Base-by-base conservation (phyloP, 2,329 filamentous ascomycete genomes). In the Epichloe hybrida region DNA sequence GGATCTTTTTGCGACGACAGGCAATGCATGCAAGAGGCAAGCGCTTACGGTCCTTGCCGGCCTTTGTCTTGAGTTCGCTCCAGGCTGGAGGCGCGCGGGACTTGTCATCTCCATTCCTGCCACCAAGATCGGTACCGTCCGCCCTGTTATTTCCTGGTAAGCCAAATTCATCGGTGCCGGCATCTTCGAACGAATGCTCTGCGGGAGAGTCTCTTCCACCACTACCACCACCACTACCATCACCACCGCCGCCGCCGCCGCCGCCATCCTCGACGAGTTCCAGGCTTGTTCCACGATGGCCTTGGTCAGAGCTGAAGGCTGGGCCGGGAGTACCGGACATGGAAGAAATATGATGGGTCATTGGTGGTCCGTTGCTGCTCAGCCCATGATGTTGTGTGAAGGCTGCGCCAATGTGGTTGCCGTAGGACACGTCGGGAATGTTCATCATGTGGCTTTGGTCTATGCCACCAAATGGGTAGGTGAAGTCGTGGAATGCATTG, bases 1-100 rank as follows among this genome's bases (percentile, higher is more conserved):
- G 83, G 56, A 98, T 97, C 73, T 98, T 98, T 72, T 98, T 98
- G 61, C 93, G 79, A 36, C 93, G 81, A 63, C 93, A 98, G 38
- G 90, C 90, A 60, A 97, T 96, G 64, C 93, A 98, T 15, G 93
- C 93, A 49, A 97, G 73, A 2, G 93, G 93, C 36, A 98, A 71
- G 42, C 93, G 79, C 67, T 97, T 97, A 49, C 93, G 80, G 66
- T 97, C 93, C 66, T 97, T 98, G 15, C 93, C 93, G 2, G 93
- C 93, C 66, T 91, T 91, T 3, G 86, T 91, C 66, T 91, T 91
- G 56, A 90, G 72, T 63, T 91, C 86, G 59, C 81, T 90, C 86
- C 86, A 91, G 13, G 83, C 73, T 13, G 84, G 81, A 8, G 76
- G 71, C 8, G 75, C 71, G 48, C 79, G 79, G 5, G 73, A 66